Percentiles rank a stretch among this genome's conserved stretches.
Evolutionary conservation across 2,329 filamentous ascomycete species (phyloP).

Genomic region (Akanthomyces muscarius): DNA sequence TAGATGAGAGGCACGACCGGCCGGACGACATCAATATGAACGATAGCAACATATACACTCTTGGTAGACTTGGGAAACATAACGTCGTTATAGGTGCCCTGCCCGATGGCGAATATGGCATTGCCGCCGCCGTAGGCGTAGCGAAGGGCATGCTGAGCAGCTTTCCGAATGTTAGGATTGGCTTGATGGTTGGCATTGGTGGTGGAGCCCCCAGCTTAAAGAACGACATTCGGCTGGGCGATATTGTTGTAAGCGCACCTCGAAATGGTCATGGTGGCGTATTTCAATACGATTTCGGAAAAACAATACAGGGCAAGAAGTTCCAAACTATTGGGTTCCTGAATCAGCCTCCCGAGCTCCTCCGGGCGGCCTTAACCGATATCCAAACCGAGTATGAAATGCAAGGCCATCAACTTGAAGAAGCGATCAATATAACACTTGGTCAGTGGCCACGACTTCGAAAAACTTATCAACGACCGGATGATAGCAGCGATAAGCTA

Average conservation of each 20-base stretch:
- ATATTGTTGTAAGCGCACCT: constrained; percentile 21
- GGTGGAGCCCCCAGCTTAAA: constrained; percentile 30
- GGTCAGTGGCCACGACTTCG: not conserved
- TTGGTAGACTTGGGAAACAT: constrained; percentile 31
- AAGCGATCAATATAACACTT: not conserved
- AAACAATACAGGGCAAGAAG: not conserved
- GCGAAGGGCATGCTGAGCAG: constrained; percentile 27
- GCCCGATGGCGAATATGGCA: constrained; percentile 28
- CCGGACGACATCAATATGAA: no score
- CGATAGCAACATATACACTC: constrained; percentile 26
- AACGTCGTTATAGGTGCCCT: constrained; percentile 33
- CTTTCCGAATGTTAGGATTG: constrained; percentile 29
- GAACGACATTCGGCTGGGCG: constrained; percentile 9
- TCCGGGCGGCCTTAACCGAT: not conserved
- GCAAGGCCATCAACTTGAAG: not conserved
- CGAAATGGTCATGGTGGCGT: not conserved
- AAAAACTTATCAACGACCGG: not conserved
- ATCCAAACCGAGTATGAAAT: not conserved
- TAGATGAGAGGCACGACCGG: not conserved
- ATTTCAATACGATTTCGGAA: not conserved
- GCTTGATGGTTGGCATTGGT: constrained; percentile 33
- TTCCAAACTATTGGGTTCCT: not conserved
- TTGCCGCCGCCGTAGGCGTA: constrained; percentile 24
- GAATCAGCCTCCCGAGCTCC: not conserved
- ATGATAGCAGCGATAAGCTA: not conserved